Percentiles rank a stretch among this genome's conserved stretches.
Evolutionary conservation across 1,139 yeast species (phyloP).

Genomic region (Hansenula sp.): DNA sequence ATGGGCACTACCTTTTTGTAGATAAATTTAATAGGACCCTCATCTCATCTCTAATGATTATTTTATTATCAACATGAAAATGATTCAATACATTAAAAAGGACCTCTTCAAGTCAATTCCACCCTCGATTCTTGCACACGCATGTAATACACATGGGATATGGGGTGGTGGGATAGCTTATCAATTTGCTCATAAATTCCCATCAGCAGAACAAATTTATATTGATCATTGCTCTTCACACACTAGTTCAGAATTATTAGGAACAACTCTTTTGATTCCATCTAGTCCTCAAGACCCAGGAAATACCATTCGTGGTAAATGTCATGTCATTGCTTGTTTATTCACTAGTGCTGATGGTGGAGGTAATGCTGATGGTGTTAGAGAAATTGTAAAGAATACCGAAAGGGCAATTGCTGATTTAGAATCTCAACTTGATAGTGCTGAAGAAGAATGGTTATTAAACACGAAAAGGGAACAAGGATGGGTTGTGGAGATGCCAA

Average conservation of each 20-base stretch:
- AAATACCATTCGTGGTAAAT: conserved; percentile 23
- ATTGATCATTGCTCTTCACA: conserved; percentile 38
- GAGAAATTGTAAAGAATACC: conserved; percentile 46
- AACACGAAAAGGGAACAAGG: conserved; percentile 3
- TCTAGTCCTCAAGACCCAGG: conserved; percentile 31
- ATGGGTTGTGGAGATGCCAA: conserved; percentile 46
- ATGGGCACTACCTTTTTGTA: not conserved
- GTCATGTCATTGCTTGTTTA: conserved; percentile 50
- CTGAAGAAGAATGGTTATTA: conserved; percentile 2
- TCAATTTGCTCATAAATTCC: conserved; percentile 44
- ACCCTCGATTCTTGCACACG: conserved; percentile 53
- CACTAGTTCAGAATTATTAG: conserved; percentile 36
- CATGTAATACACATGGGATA: conserved; percentile 72
- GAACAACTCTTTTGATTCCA: conserved; percentile 47
- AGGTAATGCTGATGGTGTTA: conserved; percentile 34
- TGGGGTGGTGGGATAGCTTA: conserved; percentile 88
- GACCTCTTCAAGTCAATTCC: conserved; percentile 45
- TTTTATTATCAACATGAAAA: not conserved
- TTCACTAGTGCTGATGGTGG: conserved; percentile 52
- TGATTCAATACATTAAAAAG: conserved; percentile 49
- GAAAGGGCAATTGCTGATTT: conserved; percentile 43
- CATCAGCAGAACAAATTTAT: conserved; percentile 46
- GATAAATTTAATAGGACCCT: no score
- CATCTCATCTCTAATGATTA: not conserved
- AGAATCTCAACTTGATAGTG: conserved; percentile 29